Evolutionary conservation across 257 asterid species (phyloP), one percentile per base, ranked within the genome.

Genomic region (Fraxinus pennsylvanica): DNA sequence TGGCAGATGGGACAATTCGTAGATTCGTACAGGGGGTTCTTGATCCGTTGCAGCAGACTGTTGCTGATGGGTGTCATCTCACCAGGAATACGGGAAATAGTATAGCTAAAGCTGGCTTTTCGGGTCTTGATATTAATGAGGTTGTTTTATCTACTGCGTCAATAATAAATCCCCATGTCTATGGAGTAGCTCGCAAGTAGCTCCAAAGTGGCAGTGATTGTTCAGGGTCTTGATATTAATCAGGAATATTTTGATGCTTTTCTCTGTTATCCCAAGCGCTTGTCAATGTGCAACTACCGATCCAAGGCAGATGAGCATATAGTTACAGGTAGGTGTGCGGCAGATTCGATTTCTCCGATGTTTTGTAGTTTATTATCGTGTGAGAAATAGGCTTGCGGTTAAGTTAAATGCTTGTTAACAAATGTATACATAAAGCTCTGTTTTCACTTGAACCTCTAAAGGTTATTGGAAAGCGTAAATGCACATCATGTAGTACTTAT

Each of bases 11-110:
- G 68, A 89, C 98, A 4, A 3, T 81, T 66, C 91, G 82, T 68
- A 83, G 90, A 85, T 76, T 84, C 36, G 84, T 87, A 2, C 98
- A 92, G 74, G 89, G 90, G 15, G 59, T 90, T 81, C 93, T 94
- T 52, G 94, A 91, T 87, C 97, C 98, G 14, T 79, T 94, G 84
- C 98, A 92, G 83, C 97, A 90, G 80, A 52, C 82, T 6, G 70
- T 94, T 22, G 92, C 96, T 0, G 97, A 94, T 43, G 96, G 97
- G 38, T 94, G 98, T 38, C 97, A 91, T 78, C 84, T 94, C 43
- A 90, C 92, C 12, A 87, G 96, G 79, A 82, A 81, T 29, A 89
- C 97, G 8, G 89, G 91, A 74, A 30, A 78, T 7, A 78, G 68
- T 66, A 90, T 94, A 69, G 74, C 82, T 27, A 59, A 74, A 39